These are phyloP conservation scores for Quercus glauca DNA, from an alignment of 306 rosid genomes.

Conservation along the genomic window DNA sequence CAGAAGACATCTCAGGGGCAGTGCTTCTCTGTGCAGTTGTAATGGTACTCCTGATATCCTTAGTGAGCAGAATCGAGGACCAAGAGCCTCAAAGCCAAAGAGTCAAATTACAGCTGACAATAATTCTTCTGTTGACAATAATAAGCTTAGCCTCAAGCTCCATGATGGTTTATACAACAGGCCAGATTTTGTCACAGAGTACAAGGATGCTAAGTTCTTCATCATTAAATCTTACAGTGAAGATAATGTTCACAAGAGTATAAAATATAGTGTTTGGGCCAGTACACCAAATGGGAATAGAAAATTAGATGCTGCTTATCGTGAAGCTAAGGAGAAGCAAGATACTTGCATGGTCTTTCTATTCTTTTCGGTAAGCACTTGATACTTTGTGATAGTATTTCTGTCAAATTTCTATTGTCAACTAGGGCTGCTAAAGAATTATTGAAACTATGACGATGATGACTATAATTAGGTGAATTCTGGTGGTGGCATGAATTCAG, in stretches of 20 bases:
- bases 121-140: conserved; percentile 44
- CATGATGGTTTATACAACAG: conserved; percentile 52
- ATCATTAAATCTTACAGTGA: conserved; percentile 87
- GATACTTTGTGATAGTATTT: not conserved
- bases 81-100: conserved; percentile 80
- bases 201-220: conserved; percentile 68
- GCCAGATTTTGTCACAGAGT: conserved; percentile 64
- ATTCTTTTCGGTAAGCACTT: conserved; percentile 62
- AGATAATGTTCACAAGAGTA: conserved; percentile 90
- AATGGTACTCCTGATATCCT: conserved; percentile 73
- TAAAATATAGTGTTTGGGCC: conserved; percentile 89
- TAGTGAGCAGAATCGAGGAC: conserved; percentile 82
- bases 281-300: conserved; percentile 89
- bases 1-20: conserved; percentile 50
- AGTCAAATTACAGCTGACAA: conserved; percentile 47
- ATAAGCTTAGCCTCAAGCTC: conserved; percentile 40
- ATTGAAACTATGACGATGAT: not conserved
- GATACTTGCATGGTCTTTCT: conserved; percentile 71
- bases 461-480: not conserved
- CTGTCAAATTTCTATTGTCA: not conserved
- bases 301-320: conserved; percentile 76
- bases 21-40: conserved; percentile 60
- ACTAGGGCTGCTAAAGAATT: not conserved
- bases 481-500: not conserved
- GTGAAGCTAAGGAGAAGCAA: conserved; percentile 67